Evolutionary conservation across 495 filamentous ascomycete species (phyloP), one percentile per base, ranked within the genome.

Genomic region (Letharia columbiana): DNA sequence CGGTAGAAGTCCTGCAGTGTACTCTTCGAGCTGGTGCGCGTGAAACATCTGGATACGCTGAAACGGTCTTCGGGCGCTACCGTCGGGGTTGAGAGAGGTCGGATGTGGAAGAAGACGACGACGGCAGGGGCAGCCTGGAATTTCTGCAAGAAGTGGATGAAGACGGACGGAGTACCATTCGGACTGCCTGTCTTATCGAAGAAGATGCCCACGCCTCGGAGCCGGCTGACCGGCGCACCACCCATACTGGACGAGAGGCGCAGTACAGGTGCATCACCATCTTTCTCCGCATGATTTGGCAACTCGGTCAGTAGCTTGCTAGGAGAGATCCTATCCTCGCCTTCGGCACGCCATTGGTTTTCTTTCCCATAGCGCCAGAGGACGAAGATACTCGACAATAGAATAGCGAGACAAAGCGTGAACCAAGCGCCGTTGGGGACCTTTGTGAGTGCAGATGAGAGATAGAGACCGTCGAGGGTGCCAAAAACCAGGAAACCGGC

Each of bases 311-410:
- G 65, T 17, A 85, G 74, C 7, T 80, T 73, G 0, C 75, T 75
- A 3, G 78, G 77, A 31, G 79, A 77, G 65, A 89, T 79, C 0
- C 81, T 79, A 66, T 89, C 86, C 56, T 79, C 77, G 1, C 77
- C 79, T 73, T 91, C 88, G 13, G 87, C 82, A 18, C 71, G 76
- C 88, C 88, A 91, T 72, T 91, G 88, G 61, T 82, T 81, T 65
- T 89, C 85, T 72, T 91, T 91, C 20, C 88, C 88, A 64, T 83
- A 90, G 28, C 88, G 83, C 88, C 88, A 91, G 17, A 90, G 77
- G 39, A 90, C 73, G 67, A 90, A 86, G 37, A 90, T 68, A 41
- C 73, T 76, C 0, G 84, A 78, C 1, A 91, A 76, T 1, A 88
- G 71, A 9, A 76, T 74, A 0, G 86, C 80, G n/a, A 91, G 79